A percentile compares a stretch with the other conserved stretches of the same genome.
Conservation (phyloP, 148 eudicot genomes). For the Pouteria glomerata region DNA sequence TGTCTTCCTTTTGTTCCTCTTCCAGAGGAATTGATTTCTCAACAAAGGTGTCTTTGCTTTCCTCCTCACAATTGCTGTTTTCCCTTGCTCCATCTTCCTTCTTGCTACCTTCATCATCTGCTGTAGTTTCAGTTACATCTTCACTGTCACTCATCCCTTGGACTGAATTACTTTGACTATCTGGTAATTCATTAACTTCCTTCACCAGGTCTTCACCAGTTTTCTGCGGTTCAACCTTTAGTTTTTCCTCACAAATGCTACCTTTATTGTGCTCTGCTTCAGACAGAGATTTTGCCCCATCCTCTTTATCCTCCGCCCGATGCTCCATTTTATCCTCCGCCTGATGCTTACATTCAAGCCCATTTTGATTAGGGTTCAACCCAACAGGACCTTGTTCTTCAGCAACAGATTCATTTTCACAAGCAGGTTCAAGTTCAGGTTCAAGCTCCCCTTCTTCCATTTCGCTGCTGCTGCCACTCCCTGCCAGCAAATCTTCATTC, state of each 20-base stretch:
- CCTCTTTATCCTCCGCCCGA: conserved; percentile 11
- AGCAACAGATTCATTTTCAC: conserved; percentile 18
- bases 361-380: conserved; percentile 8
- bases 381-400: conserved; percentile 15
- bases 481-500: conserved; percentile 42
- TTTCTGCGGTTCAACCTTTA: conserved; percentile 21
- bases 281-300: not conserved
- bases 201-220: conserved; percentile 18
- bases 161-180: conserved; percentile 21
- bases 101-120: conserved; percentile 24
- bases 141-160: conserved; percentile 19
- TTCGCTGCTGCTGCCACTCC: conserved; percentile 60
- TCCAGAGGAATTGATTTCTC: conserved; percentile 18
- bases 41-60: conserved; percentile 12
- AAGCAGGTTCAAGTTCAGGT: conserved; percentile 53
- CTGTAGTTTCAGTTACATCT: conserved; percentile 21
- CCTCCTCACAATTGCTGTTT: conserved; percentile 20
- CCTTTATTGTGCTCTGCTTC: conserved; percentile 27
- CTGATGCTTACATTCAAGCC: conserved; percentile 11
- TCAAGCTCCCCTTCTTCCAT: conserved; percentile 97
- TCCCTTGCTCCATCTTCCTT: conserved; percentile 24
- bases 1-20: conserved; percentile 19
- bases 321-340: conserved; percentile 11
- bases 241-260: conserved; percentile 20
- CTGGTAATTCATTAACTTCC: conserved; percentile 21